Evolutionary conservation across 306 rosid species (phyloP), one percentile per base, ranked within the genome.

Genomic region (Dalbergia cultrata): DNA sequence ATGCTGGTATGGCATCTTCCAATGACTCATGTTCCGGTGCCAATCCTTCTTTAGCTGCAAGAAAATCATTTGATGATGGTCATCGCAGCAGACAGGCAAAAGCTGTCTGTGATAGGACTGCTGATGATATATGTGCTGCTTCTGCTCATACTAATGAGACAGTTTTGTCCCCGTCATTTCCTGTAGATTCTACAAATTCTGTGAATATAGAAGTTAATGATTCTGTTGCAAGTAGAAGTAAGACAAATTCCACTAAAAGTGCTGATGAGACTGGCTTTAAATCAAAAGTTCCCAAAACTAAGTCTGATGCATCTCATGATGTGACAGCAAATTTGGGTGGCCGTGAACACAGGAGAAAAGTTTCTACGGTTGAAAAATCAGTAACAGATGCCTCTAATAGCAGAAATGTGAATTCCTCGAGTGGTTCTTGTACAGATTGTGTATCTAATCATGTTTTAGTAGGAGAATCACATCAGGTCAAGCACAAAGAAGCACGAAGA

Each of bases 311-410:
- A 82, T 78, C 83, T 57, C 86, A 80, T 45, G 86, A 85, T 70
- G 81, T 22, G 53, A 80, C 78, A 18, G 79, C 71, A 61, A 70
- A 26, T 85, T 43, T 35, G 13, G 78, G 83, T 80, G 69, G 80
- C 84, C 90, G 78, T 70, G 90, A 86, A 76, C 85, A 18, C 78
- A 76, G 81, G 53, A 79, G 83, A 82, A 90, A 74, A 78, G 77
- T 65, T 78, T 12, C 82, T 70, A 65, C 52, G 11, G 65, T 62
- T 21, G 96, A 90, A 81, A 88, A 86, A 78, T 41, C 84, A 33
- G 77, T 62, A 63, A 21, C 80, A 60, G 93, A 86, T 88, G 56
- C 81, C 22, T 77, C 88, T 56, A 85, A 82, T 64, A 52, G 76
- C 31, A 86, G 76, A 82, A 54, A 73, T 12, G 52, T 85, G 44